These are phyloP conservation scores for Fusarium begoniae DNA, from an alignment of 2,329 filamentous ascomycete species.

Conservation along the genomic window DNA sequence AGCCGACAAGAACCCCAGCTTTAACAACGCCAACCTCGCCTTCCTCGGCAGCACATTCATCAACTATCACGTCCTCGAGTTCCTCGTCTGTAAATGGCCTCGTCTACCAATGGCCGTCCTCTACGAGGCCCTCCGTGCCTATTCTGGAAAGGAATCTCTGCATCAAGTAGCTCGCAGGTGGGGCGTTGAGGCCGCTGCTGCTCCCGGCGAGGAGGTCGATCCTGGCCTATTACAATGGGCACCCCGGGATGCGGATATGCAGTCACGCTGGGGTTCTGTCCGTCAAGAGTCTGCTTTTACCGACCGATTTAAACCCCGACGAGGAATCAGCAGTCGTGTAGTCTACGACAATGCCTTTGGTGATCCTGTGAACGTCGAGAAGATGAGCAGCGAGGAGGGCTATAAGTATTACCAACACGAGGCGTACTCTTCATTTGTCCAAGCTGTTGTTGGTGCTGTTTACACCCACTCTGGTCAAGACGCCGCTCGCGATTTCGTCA, in stretches of 20 bases:
- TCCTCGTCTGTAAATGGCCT: constrained; percentile 87
- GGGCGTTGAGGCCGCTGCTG: constrained; percentile 90
- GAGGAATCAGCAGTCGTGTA: constrained; percentile 78
- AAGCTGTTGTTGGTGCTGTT: constrained; percentile 83
- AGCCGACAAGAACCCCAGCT: constrained; percentile 79
- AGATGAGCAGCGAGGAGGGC: constrained; percentile 41
- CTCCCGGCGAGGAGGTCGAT: constrained; percentile 90
- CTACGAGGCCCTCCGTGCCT: constrained; percentile 86
- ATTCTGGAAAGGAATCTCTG: constrained; percentile 79
- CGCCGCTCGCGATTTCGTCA: constrained; percentile 83
- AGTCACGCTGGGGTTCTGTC: constrained; percentile 61
- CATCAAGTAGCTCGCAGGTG: constrained; percentile 81
- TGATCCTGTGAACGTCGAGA: constrained; percentile 55
- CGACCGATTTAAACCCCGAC: constrained; percentile 60
- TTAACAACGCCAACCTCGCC: constrained; percentile 89
- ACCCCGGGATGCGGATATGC: constrained; percentile 56
- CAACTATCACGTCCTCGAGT: constrained; percentile 88
- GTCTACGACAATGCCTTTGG: constrained; percentile 89
- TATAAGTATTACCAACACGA: constrained; percentile 76
- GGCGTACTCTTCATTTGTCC: constrained; percentile 80
- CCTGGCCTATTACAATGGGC: constrained; percentile 87
- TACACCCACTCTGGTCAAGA: constrained; percentile 85
- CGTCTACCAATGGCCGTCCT: constrained; percentile 89
- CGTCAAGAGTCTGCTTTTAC: constrained; percentile 59
- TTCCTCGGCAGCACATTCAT: constrained; percentile 85